Evolutionary conservation across 2,329 filamentous ascomycete genomes (phyloP).

Genomic region (Plectosphaerella plurivora): DNA sequence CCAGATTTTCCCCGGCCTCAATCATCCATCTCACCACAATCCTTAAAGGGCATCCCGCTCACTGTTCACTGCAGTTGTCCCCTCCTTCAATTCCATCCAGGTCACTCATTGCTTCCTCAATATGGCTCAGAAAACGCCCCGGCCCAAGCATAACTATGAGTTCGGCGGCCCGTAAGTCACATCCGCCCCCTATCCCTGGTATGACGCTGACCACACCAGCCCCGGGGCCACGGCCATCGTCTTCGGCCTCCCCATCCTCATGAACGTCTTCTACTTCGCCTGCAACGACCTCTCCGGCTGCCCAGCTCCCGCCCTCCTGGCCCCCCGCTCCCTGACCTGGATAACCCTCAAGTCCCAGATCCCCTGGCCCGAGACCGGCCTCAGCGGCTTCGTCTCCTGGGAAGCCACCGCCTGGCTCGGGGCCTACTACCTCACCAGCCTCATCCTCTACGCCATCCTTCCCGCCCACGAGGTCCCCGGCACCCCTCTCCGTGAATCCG

Average conservation of each 20-base stretch:
- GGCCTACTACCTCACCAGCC: conserved; percentile 70
- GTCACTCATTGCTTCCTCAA: neutral
- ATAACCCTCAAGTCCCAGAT: conserved; percentile 68
- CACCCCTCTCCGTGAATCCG: conserved; percentile 56
- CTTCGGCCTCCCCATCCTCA: conserved; percentile 69
- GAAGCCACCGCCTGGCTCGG: conserved; percentile 62
- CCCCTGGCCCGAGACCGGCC: conserved; percentile 68
- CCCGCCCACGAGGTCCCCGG: conserved; percentile 68
- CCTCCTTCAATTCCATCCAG: no score
- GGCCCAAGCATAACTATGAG: conserved; percentile 19
- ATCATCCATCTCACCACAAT: no score
- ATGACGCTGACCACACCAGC: conserved; percentile 32
- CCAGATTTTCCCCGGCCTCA: no score
- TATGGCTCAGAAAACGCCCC: neutral
- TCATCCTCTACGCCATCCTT: conserved; percentile 67
- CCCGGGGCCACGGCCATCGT: conserved; percentile 69
- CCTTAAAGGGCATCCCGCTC: no score
- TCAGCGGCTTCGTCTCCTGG: conserved; percentile 62
- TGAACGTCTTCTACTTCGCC: conserved; percentile 70
- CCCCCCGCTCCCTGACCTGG: conserved; percentile 62
- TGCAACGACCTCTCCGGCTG: conserved; percentile 89
- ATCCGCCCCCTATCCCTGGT: neutral
- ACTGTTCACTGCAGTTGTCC: no score
- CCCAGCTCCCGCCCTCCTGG: conserved; percentile 71
- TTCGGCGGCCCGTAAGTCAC: conserved; percentile 27